Evolutionary conservation across 495 filamentous ascomycete genomes (phyloP), one percentile per base, ranked within the genome.

Genomic region (Hypoxylon intermedium): DNA sequence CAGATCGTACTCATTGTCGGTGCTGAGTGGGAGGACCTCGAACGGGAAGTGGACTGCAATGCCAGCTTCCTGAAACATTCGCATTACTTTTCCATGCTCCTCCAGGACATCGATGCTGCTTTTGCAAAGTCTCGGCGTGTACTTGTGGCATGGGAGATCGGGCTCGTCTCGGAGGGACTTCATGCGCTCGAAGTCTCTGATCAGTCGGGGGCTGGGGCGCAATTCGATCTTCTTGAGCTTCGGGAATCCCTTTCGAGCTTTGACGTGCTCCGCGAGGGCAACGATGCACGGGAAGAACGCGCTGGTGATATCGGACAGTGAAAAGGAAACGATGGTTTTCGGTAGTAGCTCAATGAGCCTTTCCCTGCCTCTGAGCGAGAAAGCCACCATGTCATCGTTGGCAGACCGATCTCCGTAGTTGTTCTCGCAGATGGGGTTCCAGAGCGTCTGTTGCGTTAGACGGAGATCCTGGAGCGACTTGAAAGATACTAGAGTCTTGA

Each of bases 371-470:
- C n/a, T n/a, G n/a, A n/a, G n/a, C n/a, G n/a, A n/a, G n/a, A n/a
- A n/a, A n/a, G n/a, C 9, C 19, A 3, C 6, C 26, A 1, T 23
- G 9, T n/a, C 33, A 5, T 6, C 23, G 24, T 18, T n/a, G n/a
- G n/a, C 11, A 1, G 1, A 9, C 30, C 30, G 2, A 2, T 33
- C 30, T 9, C 30, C 30, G 30, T 2, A 12, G n/a, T 5, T 7
- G 30, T 9, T 2, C 9, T 33, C 30, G 30, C 3, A 33, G 7
- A 12, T 9, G n/a, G 30, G 4, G 30, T 33, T 40, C 42, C 48
- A 48, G 11, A 60, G 7, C 2, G 42, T 42, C 34, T 60, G 58
- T 28, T 60, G 58, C 3, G 58, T 53, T 5, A 60, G 42, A 1
- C 4, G 23, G 13, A 30, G 9, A 36, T 0, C 30, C 13, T 16